phyloP scores from a whole-genome alignment of 768 basidiomycete species.

The Leccinellum luteum region DNA sequence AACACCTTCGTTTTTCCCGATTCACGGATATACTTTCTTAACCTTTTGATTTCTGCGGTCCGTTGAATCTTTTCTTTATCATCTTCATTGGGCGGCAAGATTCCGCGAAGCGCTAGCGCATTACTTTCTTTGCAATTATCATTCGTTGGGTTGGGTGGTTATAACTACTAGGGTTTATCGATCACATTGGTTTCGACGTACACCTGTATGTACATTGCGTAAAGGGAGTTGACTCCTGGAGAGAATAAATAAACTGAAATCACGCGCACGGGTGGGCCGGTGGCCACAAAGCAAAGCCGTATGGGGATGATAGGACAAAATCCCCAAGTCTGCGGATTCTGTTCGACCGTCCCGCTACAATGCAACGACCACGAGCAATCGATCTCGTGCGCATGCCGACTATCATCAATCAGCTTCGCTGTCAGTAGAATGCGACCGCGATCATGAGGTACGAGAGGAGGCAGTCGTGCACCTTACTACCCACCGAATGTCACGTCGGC shows the following conservation, averaged over 20 bases:
- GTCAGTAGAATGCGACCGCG: not conserved
- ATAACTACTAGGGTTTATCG: not conserved
- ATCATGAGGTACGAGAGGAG: not conserved
- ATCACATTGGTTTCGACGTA: not conserved
- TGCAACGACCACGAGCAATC: not conserved
- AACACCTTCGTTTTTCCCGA: not conserved
- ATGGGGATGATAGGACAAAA: not conserved
- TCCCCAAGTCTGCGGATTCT: too few relatives aligned
- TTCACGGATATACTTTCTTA: not conserved
- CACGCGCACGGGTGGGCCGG: not conserved
- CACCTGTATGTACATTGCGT: not conserved
- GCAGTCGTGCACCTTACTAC: not conserved
- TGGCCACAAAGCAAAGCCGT: not conserved
- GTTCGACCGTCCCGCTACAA: not conserved
- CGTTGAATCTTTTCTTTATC: not conserved
- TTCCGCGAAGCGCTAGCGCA: constrained; percentile 4
- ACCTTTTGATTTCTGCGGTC: not conserved
- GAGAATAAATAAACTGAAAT: not conserved
- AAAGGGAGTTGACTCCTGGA: not conserved
- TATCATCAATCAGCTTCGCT: not conserved
- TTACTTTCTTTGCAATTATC: not conserved
- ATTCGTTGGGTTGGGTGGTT: not conserved
- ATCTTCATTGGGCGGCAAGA: not conserved
- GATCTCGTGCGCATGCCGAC: not conserved
- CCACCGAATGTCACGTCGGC: not conserved